Evolutionary conservation across 306 rosid genomes (phyloP), one percentile per base, ranked within the genome.

Genomic region (Carpinus fangiana): DNA sequence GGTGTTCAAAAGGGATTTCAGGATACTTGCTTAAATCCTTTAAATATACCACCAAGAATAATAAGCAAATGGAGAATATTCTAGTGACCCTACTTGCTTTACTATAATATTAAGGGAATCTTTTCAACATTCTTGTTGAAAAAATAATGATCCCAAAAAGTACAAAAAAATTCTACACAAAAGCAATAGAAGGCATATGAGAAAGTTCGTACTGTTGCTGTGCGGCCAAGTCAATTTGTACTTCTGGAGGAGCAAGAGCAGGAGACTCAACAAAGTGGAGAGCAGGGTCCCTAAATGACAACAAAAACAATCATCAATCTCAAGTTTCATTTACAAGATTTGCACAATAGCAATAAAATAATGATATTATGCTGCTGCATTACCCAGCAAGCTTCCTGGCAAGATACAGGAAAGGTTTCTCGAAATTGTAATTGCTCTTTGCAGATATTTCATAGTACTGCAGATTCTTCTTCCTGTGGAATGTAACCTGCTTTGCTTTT

Each of bases 341-440:
- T 18, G 20, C 73, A 73, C 17, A 53, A 57, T 9, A 76, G 12
- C 3, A 20, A 72, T 66, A 41, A 54, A 21, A 9, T 9, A 18
- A 31, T 1, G 47, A 26, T 1, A 38, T 20, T 0, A 55, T 61
- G 34, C 9, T 41, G 69, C 31, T 68, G 3, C 45, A 41, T 85
- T 89, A 91, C 97, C 93, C 97, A 12, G 97, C 93, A 59, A 91
- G 90, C 75, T 89, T 91, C 69, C 90, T 88, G 73, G 97, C 93
- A 11, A 91, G 84, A 82, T 91, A 91, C 74, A 91, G 83, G 84
- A 91, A 91, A 28, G 97, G 97, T 45, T 91, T 91, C 83, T 91
- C 97, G 20, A 89, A 91, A 70, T 91, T 91, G 68, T 91, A 91
- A 87, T 91, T 91, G 54, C 97, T 91, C 90, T 91, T 91, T 7